Evolutionary conservation across 805 yeast genomes (phyloP), one percentile per base, ranked within the genome.

Genomic region (Sugiyamaella valdiviana): DNA sequence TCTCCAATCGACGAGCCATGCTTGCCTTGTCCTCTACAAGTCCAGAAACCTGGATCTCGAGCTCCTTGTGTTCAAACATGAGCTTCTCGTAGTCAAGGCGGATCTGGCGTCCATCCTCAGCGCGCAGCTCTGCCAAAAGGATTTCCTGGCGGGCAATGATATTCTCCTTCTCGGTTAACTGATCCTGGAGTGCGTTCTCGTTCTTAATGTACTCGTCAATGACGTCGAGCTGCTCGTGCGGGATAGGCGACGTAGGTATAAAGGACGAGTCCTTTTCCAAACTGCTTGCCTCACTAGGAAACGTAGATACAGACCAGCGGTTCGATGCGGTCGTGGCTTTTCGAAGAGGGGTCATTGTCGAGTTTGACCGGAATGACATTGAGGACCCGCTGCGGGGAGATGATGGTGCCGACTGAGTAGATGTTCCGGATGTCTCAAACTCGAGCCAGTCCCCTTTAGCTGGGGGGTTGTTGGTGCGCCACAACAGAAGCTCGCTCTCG

Each of bases 401-500:
- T 6, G 55, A 24, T 37, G 42, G 39, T 19, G 24, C 38, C 17
- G 36, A 7, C 6, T n/a, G 23, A 2, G 20, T n/a, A 19, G 44
- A 32, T 9, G 26, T 2, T 14, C 35, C 21, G 14, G 29, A 21
- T 16, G 4, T 35, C 19, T 36, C 36, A 7, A 41, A 26, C 9
- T 41, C 44, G 3, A 57, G 58, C 65, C 70, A 65, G 12, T 51
- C 52, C 5, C 52, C 46, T 16, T 57, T 45, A 3, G 65, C 54
- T 2, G 62, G 64, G 1, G 50, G 44, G 5, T 52, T 57, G 17
- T 75, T 73, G 15, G 52, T 40, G 46, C 74, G 53, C 73, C 74
- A 68, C 35, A 46, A 53, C 3, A 52, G 46, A 19, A 75, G 55
- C 52, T 76, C 79, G 10, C 50, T 50, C 56, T 76, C 78, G 37